These are phyloP conservation scores for Psilocybe azurescens DNA, from an alignment of 768 basidiomycete genomes.

Conservation along the genomic window DNA sequence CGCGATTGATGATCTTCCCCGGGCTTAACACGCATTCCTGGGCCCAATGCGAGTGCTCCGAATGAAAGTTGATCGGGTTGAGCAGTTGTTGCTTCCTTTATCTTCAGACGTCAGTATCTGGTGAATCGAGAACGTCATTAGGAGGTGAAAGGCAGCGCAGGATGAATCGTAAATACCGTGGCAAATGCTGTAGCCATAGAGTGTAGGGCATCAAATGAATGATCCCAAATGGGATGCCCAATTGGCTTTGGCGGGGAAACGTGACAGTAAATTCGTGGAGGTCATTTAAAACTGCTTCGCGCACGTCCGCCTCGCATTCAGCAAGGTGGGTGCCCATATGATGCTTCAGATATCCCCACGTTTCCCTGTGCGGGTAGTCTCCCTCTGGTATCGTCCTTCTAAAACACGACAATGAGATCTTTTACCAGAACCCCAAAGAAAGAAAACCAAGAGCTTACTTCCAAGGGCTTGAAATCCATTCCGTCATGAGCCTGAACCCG, in stretches of 20 bases:
- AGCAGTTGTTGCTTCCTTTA: slow-evolving; percentile 4
- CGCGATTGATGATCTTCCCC: background rate
- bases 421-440: background rate
- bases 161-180: slow-evolving; percentile 1
- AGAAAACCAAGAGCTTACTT: background rate
- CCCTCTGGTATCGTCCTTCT: background rate
- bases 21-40: slow-evolving; percentile 1
- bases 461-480: slow-evolving; percentile 12
- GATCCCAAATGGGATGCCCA: slow-evolving; percentile 6
- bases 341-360: slow-evolving; percentile 21
- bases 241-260: slow-evolving; percentile 1
- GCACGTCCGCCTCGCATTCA: slow-evolving; percentile 1
- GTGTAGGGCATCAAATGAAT: slow-evolving; percentile 15
- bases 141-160: background rate
- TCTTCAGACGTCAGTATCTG: background rate
- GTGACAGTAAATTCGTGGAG: slow-evolving; percentile 3
- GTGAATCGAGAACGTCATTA: background rate
- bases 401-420: background rate
- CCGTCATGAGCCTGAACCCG: slow-evolving; percentile 10
- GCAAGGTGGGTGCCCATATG: slow-evolving; percentile 15
- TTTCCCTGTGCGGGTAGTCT: slow-evolving; percentile 4
- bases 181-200: slow-evolving; percentile 17
- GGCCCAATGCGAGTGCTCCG: slow-evolving; percentile 22
- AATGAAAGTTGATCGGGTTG: slow-evolving; percentile 12
- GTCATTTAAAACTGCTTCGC: background rate